Conservation (phyloP, 164 flowering plant species). For the Aristolochia contorta region DNA sequence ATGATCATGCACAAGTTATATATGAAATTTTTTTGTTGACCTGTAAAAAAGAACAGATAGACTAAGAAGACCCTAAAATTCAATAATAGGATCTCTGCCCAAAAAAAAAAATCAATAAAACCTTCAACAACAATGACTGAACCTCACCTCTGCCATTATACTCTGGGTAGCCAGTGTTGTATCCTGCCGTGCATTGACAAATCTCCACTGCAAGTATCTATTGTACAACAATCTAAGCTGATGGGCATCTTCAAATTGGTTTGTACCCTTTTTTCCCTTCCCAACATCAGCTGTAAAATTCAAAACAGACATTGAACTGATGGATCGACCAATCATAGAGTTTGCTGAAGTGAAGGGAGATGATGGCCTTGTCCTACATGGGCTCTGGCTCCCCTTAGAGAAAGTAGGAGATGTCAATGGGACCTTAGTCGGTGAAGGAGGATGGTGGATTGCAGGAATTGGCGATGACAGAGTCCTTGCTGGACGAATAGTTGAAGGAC, state of each 20-base stretch:
- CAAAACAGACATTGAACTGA: constrained; percentile 59
- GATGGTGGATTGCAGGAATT: constrained; percentile 32
- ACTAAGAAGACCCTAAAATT: neutral
- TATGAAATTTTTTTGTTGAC: too few relatives aligned
- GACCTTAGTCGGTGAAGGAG: constrained; percentile 48
- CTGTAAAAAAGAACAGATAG: neutral
- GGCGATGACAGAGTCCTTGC: constrained; percentile 23
- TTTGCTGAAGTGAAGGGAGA: constrained; percentile 17
- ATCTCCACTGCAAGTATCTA: constrained; percentile 80
- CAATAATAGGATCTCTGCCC: neutral
- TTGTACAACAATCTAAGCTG: constrained; percentile 69
- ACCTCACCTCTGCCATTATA: constrained; percentile 60
- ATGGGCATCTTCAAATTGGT: constrained; percentile 81
- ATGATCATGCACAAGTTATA: neutral
- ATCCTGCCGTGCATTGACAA: constrained; percentile 65
- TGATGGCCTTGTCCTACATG: constrained; percentile 56
- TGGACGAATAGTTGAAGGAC: constrained; percentile 17
- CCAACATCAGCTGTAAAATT: constrained; percentile 66
- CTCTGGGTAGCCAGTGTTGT: constrained; percentile 45
- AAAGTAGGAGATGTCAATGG: constrained; percentile 28
- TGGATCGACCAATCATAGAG: constrained; percentile 35
- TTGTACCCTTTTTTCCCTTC: constrained; percentile 62
- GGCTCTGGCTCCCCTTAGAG: constrained; percentile 57
- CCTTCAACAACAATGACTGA: neutral
- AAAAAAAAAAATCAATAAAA: neutral